A percentile compares a stretch with the other conserved stretches of the same genome.
phyloP scores from a whole-genome alignment of 2,329 filamentous ascomycete genomes.

The Botrytis medusae region DNA sequence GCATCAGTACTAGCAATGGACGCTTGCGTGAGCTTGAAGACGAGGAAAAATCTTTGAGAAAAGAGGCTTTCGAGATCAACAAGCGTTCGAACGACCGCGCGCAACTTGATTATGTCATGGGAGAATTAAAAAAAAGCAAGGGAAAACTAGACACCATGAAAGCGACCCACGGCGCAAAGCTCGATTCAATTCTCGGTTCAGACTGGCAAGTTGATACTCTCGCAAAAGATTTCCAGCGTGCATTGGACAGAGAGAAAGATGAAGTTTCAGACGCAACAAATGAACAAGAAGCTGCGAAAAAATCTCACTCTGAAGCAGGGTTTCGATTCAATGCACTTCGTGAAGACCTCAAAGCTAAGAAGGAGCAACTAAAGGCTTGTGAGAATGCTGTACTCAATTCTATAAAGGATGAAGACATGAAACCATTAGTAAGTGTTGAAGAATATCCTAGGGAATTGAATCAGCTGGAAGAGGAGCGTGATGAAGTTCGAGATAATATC shows the following conservation, averaged over 20 bases:
- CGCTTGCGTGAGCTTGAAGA: constrained; percentile 69
- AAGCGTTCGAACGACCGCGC: constrained; percentile 79
- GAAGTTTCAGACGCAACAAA: constrained; percentile 64
- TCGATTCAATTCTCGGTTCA: constrained; percentile 62
- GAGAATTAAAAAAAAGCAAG: constrained; percentile 72
- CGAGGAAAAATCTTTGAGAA: constrained; percentile 67
- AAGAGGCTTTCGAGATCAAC: constrained; percentile 82
- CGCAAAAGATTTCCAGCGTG: constrained; percentile 67
- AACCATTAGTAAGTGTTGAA: constrained; percentile 48
- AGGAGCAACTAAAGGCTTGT: constrained; percentile 60
- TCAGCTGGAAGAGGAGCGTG: constrained; percentile 51
- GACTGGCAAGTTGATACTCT: constrained; percentile 70
- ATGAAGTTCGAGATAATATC: constrained; percentile 59
- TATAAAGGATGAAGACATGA: constrained; percentile 46
- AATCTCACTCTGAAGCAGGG: constrained; percentile 75
- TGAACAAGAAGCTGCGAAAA: constrained; percentile 66
- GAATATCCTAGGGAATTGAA: constrained; percentile 55
- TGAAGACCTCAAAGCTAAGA: constrained; percentile 63
- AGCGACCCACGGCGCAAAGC: constrained; percentile 69
- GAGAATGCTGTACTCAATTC: constrained; percentile 56
- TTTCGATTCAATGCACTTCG: constrained; percentile 67
- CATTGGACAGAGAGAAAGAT: constrained; percentile 57
- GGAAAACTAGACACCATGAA: constrained; percentile 75
- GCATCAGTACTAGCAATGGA: constrained; percentile 64
- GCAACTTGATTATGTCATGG: constrained; percentile 78